Evolutionary conservation across 129 eudicot species (phyloP).

Genomic region (Flaveria robusta): DNA sequence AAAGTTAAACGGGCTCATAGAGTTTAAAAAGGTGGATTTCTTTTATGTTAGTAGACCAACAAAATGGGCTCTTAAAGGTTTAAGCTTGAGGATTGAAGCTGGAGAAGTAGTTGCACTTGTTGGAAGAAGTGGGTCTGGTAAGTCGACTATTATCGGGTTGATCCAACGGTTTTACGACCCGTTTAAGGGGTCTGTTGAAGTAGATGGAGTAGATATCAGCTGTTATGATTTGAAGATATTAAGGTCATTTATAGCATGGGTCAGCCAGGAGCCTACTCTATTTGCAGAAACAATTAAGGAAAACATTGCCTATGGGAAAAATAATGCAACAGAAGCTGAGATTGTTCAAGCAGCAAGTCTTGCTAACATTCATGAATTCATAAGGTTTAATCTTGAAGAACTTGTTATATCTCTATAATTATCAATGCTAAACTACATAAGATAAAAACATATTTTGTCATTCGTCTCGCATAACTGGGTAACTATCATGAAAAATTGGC

Average conservation of each 20-base stretch:
- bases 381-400: conserved; percentile 15
- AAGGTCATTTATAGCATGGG: conserved; percentile 48
- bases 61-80: conserved; percentile 32
- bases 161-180: conserved; percentile 58
- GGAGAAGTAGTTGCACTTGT: conserved; percentile 54
- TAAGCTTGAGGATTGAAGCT: conserved; percentile 41
- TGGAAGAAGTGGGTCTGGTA: conserved; percentile 62
- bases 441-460: neutral
- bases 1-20: conserved; percentile 37
- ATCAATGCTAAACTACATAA: neutral
- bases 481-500: neutral
- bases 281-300: conserved; percentile 48
- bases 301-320: conserved; percentile 46
- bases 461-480: neutral
- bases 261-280: conserved; percentile 57
- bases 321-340: conserved; percentile 43
- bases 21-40: conserved; percentile 42
- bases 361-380: conserved; percentile 53
- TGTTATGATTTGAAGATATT: conserved; percentile 41
- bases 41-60: conserved; percentile 45
- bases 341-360: conserved; percentile 47
- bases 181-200: conserved; percentile 40
- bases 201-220: conserved; percentile 50
- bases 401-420: neutral
- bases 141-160: conserved; percentile 49